phyloP scores from a whole-genome alignment of 306 rosid species.

The Argentina anserina region DNA sequence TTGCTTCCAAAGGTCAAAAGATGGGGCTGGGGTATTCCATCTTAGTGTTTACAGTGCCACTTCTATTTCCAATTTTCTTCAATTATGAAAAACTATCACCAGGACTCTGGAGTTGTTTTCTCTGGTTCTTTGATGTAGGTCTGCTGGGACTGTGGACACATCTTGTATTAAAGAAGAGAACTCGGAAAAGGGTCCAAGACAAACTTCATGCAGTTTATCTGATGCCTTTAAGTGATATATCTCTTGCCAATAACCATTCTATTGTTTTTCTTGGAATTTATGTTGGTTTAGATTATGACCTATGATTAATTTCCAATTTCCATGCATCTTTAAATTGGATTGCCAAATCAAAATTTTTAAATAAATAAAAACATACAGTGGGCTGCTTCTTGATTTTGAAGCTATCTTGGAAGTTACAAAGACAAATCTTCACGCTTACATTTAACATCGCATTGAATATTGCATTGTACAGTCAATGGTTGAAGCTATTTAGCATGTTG shows the following conservation, averaged over 20 bases:
- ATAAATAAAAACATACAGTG: no score
- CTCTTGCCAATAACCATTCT: background rate
- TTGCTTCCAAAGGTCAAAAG: slow-evolving; percentile 38
- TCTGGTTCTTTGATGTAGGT: slow-evolving; percentile 15
- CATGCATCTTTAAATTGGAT: background rate
- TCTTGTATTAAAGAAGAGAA: slow-evolving; percentile 20
- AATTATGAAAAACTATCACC: slow-evolving; percentile 6
- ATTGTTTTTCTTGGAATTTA: background rate
- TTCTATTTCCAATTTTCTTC: slow-evolving; percentile 17
- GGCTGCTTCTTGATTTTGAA: background rate
- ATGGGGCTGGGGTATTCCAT: slow-evolving; percentile 25
- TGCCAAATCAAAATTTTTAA: background rate
- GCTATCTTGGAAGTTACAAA: background rate
- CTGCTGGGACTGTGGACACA: slow-evolving; percentile 18
- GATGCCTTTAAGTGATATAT: background rate
- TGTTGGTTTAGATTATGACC: background rate
- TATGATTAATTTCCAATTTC: background rate
- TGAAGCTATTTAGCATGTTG: background rate
- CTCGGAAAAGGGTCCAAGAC: slow-evolving; percentile 11
- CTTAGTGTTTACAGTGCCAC: slow-evolving; percentile 21
- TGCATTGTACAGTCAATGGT: background rate
- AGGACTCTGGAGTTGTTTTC: slow-evolving; percentile 11
- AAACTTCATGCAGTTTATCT: slow-evolving; percentile 8
- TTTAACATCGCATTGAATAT: background rate
- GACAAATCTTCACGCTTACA: background rate